Evolutionary conservation across 257 asterid species (phyloP).

Genomic region (Solanum stenotomum): DNA sequence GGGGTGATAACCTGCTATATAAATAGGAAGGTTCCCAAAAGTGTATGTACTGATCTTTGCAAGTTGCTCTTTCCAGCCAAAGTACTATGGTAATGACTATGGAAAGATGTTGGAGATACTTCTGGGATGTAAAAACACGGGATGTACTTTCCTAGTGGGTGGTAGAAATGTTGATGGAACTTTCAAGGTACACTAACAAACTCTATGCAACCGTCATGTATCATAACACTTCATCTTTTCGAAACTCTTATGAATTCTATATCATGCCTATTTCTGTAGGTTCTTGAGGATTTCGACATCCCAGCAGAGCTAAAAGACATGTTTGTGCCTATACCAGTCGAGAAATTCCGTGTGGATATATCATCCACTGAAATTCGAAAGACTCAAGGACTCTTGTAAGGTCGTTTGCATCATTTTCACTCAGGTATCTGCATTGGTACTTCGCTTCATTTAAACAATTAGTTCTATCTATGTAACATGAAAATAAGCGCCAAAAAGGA

Average conservation of each 20-base stretch:
- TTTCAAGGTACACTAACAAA: constrained; percentile 44
- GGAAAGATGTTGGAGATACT: constrained; percentile 69
- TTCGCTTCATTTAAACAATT: neutral
- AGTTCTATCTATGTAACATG: neutral
- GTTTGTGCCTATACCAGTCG: constrained; percentile 71
- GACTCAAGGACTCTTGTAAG: constrained; percentile 19
- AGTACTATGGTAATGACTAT: constrained; percentile 64
- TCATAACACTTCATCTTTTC: neutral
- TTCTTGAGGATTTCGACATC: constrained; percentile 71
- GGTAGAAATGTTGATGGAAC: constrained; percentile 67
- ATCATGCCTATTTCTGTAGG: constrained; percentile 28
- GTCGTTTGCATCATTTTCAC: neutral
- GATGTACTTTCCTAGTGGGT: constrained; percentile 79
- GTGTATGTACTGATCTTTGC: neutral
- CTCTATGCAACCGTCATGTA: neutral
- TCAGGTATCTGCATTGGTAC: neutral
- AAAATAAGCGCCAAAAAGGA: neutral
- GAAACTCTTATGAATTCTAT: neutral
- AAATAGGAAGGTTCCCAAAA: neutral
- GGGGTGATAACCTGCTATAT: neutral
- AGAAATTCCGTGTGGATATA: constrained; percentile 67
- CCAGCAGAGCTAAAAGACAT: constrained; percentile 65
- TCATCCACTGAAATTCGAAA: constrained; percentile 82
- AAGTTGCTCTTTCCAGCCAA: constrained; percentile 47
- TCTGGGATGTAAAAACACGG: constrained; percentile 68